Evolutionary conservation across 257 asterid genomes (phyloP).

Genomic region (Jacaranda mimosifolia): DNA sequence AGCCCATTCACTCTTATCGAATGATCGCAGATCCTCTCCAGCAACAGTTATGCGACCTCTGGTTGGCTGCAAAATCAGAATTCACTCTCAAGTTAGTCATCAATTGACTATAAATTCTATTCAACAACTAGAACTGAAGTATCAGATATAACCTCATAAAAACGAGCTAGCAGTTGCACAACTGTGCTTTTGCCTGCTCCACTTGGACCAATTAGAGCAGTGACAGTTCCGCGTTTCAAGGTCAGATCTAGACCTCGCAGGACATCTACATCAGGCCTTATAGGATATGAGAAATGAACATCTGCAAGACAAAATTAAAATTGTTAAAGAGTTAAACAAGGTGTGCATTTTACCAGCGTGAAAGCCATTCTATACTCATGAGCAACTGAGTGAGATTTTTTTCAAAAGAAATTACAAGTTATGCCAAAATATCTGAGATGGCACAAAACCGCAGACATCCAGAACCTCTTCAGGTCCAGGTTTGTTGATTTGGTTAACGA

Average conservation of each 20-base stretch:
- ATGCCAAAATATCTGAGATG: background rate
- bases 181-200: slow-evolving; percentile 98
- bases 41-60: slow-evolving; percentile 92
- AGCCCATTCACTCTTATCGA: slow-evolving; percentile 97
- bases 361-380: slow-evolving; percentile 1
- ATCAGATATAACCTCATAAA: slow-evolving; percentile 72
- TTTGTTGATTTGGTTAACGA: too few relatives aligned
- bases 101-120: background rate
- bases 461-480: background rate
- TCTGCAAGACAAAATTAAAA: slow-evolving; percentile 55
- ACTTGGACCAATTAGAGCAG: slow-evolving; percentile 97
- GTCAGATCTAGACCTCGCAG: slow-evolving; percentile 79
- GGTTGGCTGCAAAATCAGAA: slow-evolving; percentile 74
- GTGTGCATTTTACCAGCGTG: slow-evolving; percentile 17
- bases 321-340: background rate
- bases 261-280: slow-evolving; percentile 92
- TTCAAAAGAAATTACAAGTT: background rate
- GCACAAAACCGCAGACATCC: background rate
- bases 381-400: slow-evolving; percentile 7
- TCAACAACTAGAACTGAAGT: slow-evolving; percentile 10
- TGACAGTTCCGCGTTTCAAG: slow-evolving; percentile 81
- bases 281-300: slow-evolving; percentile 90
- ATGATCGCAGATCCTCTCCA: slow-evolving; percentile 94
- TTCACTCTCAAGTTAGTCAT: slow-evolving; percentile 10
- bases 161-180: slow-evolving; percentile 95